Conservation (phyloP, 768 basidiomycete genomes). For the Tylopilus subfusipes region DNA sequence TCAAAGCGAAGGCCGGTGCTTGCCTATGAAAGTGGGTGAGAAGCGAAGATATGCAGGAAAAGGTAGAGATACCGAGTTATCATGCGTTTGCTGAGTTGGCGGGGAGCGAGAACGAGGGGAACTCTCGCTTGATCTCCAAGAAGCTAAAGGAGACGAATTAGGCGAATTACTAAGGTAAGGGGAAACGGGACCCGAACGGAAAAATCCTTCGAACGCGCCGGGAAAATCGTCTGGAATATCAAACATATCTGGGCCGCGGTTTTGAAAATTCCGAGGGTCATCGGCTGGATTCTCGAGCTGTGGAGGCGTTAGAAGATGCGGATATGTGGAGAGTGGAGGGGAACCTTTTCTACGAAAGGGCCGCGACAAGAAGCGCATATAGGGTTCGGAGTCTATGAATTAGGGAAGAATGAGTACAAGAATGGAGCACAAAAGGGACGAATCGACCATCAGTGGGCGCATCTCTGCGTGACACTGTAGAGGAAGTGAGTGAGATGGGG, state of each 20-base stretch:
- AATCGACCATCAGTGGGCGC: slow-evolving; percentile 76
- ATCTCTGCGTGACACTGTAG: slow-evolving; percentile 82
- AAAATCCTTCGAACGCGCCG: slow-evolving; percentile 43
- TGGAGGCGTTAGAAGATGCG: slow-evolving; percentile 1
- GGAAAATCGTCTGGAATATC: slow-evolving; percentile 33
- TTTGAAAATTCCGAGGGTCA: slow-evolving; percentile 69
- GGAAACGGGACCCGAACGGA: slow-evolving; percentile 38
- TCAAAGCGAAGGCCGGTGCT: slow-evolving; percentile 35
- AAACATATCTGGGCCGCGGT: slow-evolving; percentile 27
- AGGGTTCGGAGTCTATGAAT: slow-evolving; percentile 67
- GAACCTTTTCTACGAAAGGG: slow-evolving; percentile 76
- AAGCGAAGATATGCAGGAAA: neutral
- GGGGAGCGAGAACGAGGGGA: slow-evolving; percentile 15
- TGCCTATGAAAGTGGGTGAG: slow-evolving; percentile 8
- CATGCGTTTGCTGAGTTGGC: slow-evolving; percentile 14
- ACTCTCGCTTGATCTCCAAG: neutral
- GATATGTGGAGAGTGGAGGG: neutral
- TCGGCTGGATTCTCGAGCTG: slow-evolving; percentile 75
- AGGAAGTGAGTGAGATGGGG: slow-evolving; percentile 10
- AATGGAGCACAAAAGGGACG: neutral
- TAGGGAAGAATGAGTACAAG: slow-evolving; percentile 4
- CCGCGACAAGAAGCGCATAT: slow-evolving; percentile 80
- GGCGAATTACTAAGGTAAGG: neutral
- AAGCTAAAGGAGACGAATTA: slow-evolving; percentile 5
- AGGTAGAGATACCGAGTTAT: slow-evolving; percentile 11